Evolutionary conservation across 176 grass and related monocot species (phyloP).

Genomic region (Panicum miliaceum): DNA sequence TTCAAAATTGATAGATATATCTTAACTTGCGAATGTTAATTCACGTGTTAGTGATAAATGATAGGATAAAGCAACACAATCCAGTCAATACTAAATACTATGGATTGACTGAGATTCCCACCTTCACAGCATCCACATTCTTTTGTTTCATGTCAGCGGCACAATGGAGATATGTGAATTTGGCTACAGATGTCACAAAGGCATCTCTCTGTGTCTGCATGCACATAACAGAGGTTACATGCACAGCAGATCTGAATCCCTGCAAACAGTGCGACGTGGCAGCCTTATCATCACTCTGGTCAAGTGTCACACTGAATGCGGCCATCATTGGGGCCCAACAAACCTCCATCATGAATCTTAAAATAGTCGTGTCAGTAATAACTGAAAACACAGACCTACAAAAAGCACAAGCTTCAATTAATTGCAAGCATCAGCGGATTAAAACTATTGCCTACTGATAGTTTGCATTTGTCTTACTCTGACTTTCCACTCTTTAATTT

Average conservation of each 20-base stretch:
- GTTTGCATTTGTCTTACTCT: conserved; percentile 63
- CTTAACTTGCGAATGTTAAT: conserved; percentile 13
- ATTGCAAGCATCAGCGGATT: conserved; percentile 2
- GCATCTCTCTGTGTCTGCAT: conserved; percentile 99
- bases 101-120: conserved; percentile 37
- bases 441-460: background rate
- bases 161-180: conserved; percentile 98
- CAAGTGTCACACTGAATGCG: conserved; percentile 98
- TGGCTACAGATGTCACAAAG: conserved; percentile 97
- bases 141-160: conserved; percentile 99
- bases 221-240: conserved; percentile 90
- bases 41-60: conserved; percentile 9
- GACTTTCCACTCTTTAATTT: conserved; percentile 94
- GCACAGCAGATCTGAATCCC: conserved; percentile 85
- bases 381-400: conserved; percentile 87
- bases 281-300: conserved; percentile 87
- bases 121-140: conserved; percentile 99
- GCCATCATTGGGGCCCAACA: conserved; percentile 99
- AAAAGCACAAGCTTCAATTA: conserved; percentile 40
- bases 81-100: conserved; percentile 8
- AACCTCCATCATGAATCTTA: conserved; percentile 98
- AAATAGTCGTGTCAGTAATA: conserved; percentile 83
- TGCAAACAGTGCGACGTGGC: conserved; percentile 89
- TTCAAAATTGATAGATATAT: conserved; percentile 15
- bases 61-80: conserved; percentile 15